Evolutionary conservation across 768 basidiomycete species (phyloP), one percentile per base, ranked within the genome.

Genomic region (Mycena floridula): DNA sequence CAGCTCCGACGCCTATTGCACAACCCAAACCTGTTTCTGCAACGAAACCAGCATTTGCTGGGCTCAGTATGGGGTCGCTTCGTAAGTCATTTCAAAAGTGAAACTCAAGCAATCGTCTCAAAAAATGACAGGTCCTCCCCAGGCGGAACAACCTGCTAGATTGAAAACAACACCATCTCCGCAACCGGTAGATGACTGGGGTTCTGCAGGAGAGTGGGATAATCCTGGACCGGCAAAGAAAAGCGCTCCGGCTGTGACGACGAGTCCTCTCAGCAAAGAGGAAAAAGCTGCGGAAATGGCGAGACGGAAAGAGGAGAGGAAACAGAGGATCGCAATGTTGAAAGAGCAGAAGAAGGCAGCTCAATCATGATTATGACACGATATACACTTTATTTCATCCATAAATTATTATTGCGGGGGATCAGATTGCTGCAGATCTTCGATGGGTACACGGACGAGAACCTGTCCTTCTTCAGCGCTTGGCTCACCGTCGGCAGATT

Each of bases 221-320:
- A 47, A 50, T 7, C 16, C 46, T 9, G 22, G 53, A 18, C 38
- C 25, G 11, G 46, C 40, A 37, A 56, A 54, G 16, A 40, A 52
- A n/a, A 22, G 52, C n/a, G 44, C 50, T 7, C 45, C 36, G 3
- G 16, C 47, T 3, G 55, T 47, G 41, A 46, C 59, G 21, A 66
- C 70, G 44, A 63, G 75, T 22, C 62, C 60, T 1, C 70, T 91
- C 74, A 75, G 78, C 22, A 96, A 92, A 61, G 95, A 96, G 61
- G 92, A 94, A 53, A 95, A 88, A 62, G 89, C 89, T 2, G 82
- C 81, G n/a, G 91, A 96, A 68, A 85, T 97, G 82, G 86, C 85
- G 7, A 71, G 85, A 50, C 72, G 93, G 47, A 86, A 94, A 57
- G 94, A 97, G 60, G 95, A 97, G 60, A 69, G 95, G 37, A 92